Evolutionary conservation across 306 rosid genomes (phyloP), one percentile per base, ranked within the genome.

Genomic region (Rosa lucieae): DNA sequence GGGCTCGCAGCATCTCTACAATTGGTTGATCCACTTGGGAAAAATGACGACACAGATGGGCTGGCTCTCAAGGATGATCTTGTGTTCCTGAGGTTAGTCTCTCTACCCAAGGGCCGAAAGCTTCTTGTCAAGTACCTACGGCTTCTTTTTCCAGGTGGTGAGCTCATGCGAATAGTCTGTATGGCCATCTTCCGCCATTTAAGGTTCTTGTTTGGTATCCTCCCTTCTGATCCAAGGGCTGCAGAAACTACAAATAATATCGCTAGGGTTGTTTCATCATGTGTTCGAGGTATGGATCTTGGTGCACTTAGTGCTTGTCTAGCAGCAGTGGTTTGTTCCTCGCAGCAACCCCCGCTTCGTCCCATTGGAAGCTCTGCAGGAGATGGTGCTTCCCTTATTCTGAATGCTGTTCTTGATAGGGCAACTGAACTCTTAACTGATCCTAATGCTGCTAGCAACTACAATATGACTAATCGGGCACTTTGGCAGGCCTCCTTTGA

Each of bases 401-500:
- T 96, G 44, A 92, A 85, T 73, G 90, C 99, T 40, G 91, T 87
- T 72, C 99, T 96, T 23, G 98, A 91, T 80, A 90, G 92, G 86
- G 98, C 98, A 18, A 93, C 99, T n/a, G 94, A 88, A 62, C 89
- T 93, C 75, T 82, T 96, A 73, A 96, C 93, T 5, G 91, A 92
- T 80, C 94, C 89, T 78, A 90, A 81, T 77, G 93, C 92, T 84
- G 94, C 93, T 53, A 85, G 86, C 87, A 90, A 87, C 87, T 91
- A 83, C 59, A 89, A 87, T 79, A 84, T 90, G 66, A 77, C 84
- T 43, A 88, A 90, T 81, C 93, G 96, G 49, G 80, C 88, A 35
- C 94, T 90, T 39, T 96, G 99, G 99, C 99, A 96, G 85, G 99
- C 97, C 56, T 93, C 99, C 71, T 96, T 96, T 53, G 83, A 93